These are phyloP conservation scores for Mucuna pruriens DNA, from an alignment of 306 rosid species.

Conservation along the genomic window DNA sequence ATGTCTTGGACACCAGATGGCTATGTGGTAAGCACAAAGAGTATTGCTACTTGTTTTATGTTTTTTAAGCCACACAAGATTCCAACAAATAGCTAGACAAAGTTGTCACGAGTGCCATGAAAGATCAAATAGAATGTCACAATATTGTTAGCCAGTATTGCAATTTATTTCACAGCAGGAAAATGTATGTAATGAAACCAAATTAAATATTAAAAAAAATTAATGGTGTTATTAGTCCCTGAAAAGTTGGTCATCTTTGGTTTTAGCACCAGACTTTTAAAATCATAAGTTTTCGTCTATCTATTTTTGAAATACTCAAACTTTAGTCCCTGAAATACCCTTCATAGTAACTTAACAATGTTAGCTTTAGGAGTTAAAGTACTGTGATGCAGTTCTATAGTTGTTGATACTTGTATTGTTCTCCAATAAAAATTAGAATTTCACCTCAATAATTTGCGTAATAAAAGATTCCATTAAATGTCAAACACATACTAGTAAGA, in stretches of 20 bases:
- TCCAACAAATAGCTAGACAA: background rate
- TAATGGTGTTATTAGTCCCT: background rate
- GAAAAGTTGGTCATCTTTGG: no score
- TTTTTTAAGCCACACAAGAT: background rate
- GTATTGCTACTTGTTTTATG: constrained; percentile 3
- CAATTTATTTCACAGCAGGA: background rate
- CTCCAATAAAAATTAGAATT: no score
- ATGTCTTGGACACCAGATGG: constrained; percentile 98
- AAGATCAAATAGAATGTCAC: constrained; percentile 8
- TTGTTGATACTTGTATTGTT: no score
- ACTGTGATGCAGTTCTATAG: no score
- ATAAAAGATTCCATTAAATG: no score
- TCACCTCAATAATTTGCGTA: no score
- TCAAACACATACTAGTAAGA: no score
- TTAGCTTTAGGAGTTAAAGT: no score
- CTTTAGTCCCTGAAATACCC: background rate
- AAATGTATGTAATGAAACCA: constrained; percentile 10
- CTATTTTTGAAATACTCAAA: background rate
- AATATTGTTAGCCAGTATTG: background rate
- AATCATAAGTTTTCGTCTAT: background rate
- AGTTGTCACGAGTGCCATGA: background rate
- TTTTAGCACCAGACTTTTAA: no score
- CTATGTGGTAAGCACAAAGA: constrained; percentile 69
- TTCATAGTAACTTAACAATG: no score
- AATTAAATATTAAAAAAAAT: background rate